Conservation (phyloP, 768 basidiomycete species). For the Crepidotus variabilis region DNA sequence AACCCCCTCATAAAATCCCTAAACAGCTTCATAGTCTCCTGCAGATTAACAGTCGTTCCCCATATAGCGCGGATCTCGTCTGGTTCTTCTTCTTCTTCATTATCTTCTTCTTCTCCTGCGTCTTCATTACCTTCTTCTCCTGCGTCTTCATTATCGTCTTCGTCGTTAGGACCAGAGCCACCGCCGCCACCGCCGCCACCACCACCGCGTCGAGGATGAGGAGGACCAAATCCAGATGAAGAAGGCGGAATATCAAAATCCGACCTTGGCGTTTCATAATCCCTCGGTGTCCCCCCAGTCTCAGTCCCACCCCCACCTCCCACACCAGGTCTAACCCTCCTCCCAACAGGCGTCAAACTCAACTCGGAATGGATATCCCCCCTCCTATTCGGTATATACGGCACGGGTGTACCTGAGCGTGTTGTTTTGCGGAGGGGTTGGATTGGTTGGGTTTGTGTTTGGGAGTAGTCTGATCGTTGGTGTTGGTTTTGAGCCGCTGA, state of each 20-base stretch:
- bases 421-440: background rate
- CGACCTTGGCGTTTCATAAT: background rate
- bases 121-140: background rate
- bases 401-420: background rate
- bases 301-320: no score
- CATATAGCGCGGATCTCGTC: slow-evolving; percentile 92
- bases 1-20: slow-evolving; percentile 87
- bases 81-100: slow-evolving; percentile 41
- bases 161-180: background rate
- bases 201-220: background rate
- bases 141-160: no score
- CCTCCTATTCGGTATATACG: slow-evolving; percentile 45
- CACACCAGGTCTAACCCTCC: background rate
- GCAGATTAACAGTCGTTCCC: slow-evolving; percentile 94
- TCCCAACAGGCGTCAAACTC: slow-evolving; percentile 42
- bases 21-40: slow-evolving; percentile 89
- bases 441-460: no score
- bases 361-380: slow-evolving; percentile 90
- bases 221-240: background rate
- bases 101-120: background rate
- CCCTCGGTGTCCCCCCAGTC: background rate
- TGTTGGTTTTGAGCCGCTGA: no score
- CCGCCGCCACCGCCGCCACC: background rate
- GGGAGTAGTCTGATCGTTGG: no score
- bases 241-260: background rate